Base-by-base conservation (phyloP, 2,329 filamentous ascomycete genomes). In the Rhynchosporium secalis region DNA sequence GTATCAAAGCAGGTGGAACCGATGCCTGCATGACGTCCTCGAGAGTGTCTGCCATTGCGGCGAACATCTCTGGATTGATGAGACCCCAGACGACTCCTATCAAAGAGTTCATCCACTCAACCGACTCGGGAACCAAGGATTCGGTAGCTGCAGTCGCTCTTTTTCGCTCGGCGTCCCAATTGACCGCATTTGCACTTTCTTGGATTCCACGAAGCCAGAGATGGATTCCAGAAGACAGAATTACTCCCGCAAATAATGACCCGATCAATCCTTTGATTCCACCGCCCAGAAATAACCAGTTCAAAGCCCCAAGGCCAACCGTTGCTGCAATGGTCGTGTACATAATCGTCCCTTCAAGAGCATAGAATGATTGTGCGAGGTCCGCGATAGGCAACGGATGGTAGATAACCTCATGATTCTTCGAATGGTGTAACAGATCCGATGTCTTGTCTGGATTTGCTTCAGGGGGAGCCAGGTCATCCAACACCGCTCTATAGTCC, bases 11-110 rank as follows among this genome's bases (percentile, higher is more conserved):
- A 15, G 63, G 65, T 13, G 65, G 65, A 45, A 67, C 65, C 3
- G 65, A 67, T 58, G 65, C 65, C 47, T 67, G 65, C 65, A 67
- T 67, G n/a, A 67, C 65, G 54, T 67, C 65, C 28, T 67, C 65
- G n/a, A 67, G 60, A 4, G 65, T 67, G 38, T 67, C 65, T 51
- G 63, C 63, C 55, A 67, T 52, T n/a, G 65, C 56, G n/a, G 62
- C 65, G 52, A 67, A 67, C 65, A 67, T 67, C 20, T 67, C 65
- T 3, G 65, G 65, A 15, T 67, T 67, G 40, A 67, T 67, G 54
- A 67, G 33, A 6, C 56, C 57, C 65, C 65, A 67, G n/a, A 67
- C 62, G 41, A 64, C 61, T 2, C 65, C 65, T 10, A 67, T 56
- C 13, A 67, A 45, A 7, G 63, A 65, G 26, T 67, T 67, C 65